Evolutionary conservation across 257 asterid species (phyloP), one percentile per base, ranked within the genome.

Genomic region (Jacaranda mimosifolia): DNA sequence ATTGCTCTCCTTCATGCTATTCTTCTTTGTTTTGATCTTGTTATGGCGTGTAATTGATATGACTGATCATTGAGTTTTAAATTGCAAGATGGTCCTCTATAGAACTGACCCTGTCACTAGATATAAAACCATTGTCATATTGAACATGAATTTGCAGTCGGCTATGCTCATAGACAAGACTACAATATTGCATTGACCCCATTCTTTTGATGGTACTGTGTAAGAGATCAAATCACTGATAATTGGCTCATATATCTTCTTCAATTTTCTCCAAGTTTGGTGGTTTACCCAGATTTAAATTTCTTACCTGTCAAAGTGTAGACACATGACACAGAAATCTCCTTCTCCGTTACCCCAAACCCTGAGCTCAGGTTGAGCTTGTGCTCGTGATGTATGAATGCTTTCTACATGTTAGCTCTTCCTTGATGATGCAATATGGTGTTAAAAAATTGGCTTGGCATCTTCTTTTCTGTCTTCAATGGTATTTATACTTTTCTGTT

Each of bases 301-400:
- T 39, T 51, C 43, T 63, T 52, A 38, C 9, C 7, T 49, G 7
- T 8, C 2, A 14, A 60, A 65, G 21, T 63, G 32, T 51, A 55
- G 73, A 68, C 26, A 14, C 60, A 26, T 3, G 73, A 48, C 35
- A 13, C 32, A 69, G 36, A 5, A 69, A 15, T 49, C 3, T 19
- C 43, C 14, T n/a, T 17, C 10, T 15, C 59, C 59, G 6, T n/a
- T 26, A 26, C 32, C 1, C 40, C 5, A 71, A 17, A 38, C 9
- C 51, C 9, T 72, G 42, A 3, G 45, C 45, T 40, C 3, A 11
- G 42, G 63, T 62, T 74, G 35, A 45, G 32, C 65, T 35, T 46
- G 42, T 48, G 35, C 13, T 52, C 63, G 36, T 57, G 76, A 59
- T 58, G 42, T 58, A 48, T 14, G 9, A 55, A 57, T 70, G 38